Base-by-base conservation (phyloP, 176 grass and related monocot species). In the Carex cristatella region DNA sequence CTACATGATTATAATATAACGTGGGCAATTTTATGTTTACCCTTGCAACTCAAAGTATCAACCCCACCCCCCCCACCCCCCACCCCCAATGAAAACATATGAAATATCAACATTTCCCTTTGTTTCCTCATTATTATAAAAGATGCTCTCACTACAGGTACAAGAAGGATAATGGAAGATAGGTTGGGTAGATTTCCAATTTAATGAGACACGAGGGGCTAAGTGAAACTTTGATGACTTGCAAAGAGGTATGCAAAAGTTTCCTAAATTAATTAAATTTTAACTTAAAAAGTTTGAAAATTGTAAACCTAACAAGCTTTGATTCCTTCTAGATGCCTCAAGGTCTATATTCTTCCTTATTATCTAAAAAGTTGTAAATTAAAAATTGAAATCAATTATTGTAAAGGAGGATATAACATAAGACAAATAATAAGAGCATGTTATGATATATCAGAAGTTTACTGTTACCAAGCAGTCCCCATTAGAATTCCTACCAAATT, bases 341-440 rank as follows among this genome's bases (percentile, higher is more conserved):
- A 91, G 68, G 68, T 98, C 91, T 88, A 95, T 89, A 63, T 94
- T 95, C 90, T 92, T 98, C 73, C 78, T 90, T 85, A 98, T 89
- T 84, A 98, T 94, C 93, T 95, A 88, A 64, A 86, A 91, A 83
- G 31, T 32, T 73, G 81, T 61, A 69, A 54, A 85, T 87, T 19
- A 75, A 81, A 79, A 71, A 71, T 83, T 83, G 16, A 70, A 62
- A 44, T 37, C 44, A 65, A 77, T 61, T 18, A 76, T 69, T 57
- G 30, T 38, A 53, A 75, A 15, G 38, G 40, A 32, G 38, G 66
- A 16, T 40, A 68, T 64, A 86, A 80, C 4, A 23, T 66, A 28
- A 66, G 49, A 79, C 15, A 60, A 3, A 80, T 79, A 62, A 64
- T 2, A 76, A 60, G n/a, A 61, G 57, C 48, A 30, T n/a, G 32